A percentile compares a stretch with the other conserved stretches of the same genome.
These are phyloP conservation scores for Colletotrichum tabaci DNA, from an alignment of 2,329 filamentous ascomycete species.

Conservation along the genomic window DNA sequence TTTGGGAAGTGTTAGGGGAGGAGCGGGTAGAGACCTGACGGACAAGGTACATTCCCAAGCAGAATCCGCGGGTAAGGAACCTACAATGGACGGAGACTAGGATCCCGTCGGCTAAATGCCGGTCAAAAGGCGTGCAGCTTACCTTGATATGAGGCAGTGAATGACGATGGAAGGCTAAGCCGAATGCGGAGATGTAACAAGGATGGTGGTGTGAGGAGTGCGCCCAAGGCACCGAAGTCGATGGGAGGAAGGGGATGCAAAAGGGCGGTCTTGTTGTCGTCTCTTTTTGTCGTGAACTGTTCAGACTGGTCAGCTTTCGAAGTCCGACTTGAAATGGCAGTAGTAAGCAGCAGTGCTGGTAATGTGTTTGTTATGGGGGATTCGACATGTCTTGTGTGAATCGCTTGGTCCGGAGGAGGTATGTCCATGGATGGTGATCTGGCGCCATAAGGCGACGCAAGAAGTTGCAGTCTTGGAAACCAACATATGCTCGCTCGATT, in stretches of 20 bases:
- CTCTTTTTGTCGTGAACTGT: slow-evolving; percentile 33
- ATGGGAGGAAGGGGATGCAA: slow-evolving; percentile 21
- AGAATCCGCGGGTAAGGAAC: slow-evolving; percentile 14
- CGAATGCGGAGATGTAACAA: slow-evolving; percentile 18
- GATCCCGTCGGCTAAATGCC: slow-evolving; percentile 28
- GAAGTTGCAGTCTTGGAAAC: not conserved
- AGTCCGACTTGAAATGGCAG: slow-evolving; percentile 8
- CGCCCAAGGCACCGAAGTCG: slow-evolving; percentile 27
- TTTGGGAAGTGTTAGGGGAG: slow-evolving; percentile 18
- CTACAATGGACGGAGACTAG: not conserved
- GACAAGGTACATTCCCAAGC: slow-evolving; percentile 3
- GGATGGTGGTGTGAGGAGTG: slow-evolving; percentile 33
- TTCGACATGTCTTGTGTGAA: not conserved
- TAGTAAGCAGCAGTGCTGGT: slow-evolving; percentile 5
- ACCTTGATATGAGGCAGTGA: slow-evolving; percentile 31
- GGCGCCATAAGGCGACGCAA: slow-evolving; percentile 1
- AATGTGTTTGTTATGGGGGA: slow-evolving; percentile 10
- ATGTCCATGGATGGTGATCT: not conserved
- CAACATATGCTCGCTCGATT: not conserved
- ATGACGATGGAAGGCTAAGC: slow-evolving; percentile 13
- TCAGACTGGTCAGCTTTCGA: slow-evolving; percentile 31
- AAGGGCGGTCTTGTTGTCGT: slow-evolving; percentile 27
- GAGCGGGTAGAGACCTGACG: not conserved
- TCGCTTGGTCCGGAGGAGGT: slow-evolving; percentile 23
- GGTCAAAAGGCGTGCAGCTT: slow-evolving; percentile 32